Evolutionary conservation across 352 stramenopile genomes (phyloP), one percentile per base, ranked within the genome.

Genomic region (Globisporangium ultimum): DNA sequence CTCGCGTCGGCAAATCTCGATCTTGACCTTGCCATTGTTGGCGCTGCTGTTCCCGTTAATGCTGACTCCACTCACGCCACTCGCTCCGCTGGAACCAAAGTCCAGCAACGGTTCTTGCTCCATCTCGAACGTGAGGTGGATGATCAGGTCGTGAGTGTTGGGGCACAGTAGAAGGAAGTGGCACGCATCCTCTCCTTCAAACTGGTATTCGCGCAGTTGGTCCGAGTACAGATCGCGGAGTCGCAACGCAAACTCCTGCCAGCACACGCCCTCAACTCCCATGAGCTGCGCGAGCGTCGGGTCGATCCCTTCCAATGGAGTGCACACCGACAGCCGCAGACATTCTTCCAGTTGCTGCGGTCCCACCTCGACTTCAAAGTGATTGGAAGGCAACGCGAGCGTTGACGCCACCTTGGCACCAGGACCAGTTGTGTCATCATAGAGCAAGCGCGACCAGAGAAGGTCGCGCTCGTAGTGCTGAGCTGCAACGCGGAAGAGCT

Each of bases 401-500:
- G 70, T 78, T 18, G 71, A 60, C 32, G 80, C 82, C 13, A 94
- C 72, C 17, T 88, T 72, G 1, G 69, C 68, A 2, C 70, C 74
- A 0, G 80, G 67, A 9, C 78, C 76, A 1, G 74, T 77, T 7
- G 60, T 71, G 51, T 90, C 80, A 24, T 87, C 79, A 61, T 88
- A 89, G 6, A 96, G 65, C 58, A 96, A 58, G 5, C 83, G 83
- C 58, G 87, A 89, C 87, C 87, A 96, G 34, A 96, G 61, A 51
- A 96, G 58, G 55, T 96, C 87, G 38, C 87, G 84, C 52, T 93
- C 81, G 49, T 96, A 96, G 68, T 96, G 84, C 54, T 88, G 74
- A 11, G 71, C 72, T 15, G 87, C 85, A 13, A 88, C 78, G n/a
- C 75, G 74, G 56, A 96, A 89, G 9, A 94, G 63, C 61, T 96